Conservation (phyloP, 805 yeast species). For the Cyberlindnera amylophila region DNA sequence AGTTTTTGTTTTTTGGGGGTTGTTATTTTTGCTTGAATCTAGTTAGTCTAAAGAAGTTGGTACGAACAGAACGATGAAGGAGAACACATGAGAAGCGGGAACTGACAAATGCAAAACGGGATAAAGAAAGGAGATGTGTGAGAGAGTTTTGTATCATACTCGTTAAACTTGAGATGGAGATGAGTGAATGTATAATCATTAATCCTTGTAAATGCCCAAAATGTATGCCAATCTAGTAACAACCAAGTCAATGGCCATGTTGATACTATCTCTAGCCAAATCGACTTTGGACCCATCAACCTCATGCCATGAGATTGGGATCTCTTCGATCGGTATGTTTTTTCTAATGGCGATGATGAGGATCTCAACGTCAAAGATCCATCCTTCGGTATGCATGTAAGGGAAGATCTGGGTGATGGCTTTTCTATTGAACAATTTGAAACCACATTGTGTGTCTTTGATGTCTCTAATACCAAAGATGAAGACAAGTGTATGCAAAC, state of each 20-base stretch:
- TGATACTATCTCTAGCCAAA: slow-evolving; percentile 82
- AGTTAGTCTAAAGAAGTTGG: too few species aligned
- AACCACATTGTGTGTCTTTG: slow-evolving; percentile 96
- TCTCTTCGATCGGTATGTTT: slow-evolving; percentile 62
- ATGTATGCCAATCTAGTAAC: slow-evolving; percentile 86
- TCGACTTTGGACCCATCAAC: slow-evolving; percentile 94
- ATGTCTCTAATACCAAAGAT: slow-evolving; percentile 85
- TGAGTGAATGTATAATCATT: too few species aligned
- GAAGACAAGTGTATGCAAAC: slow-evolving; percentile 80
- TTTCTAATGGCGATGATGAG: slow-evolving; percentile 76
- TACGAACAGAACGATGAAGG: too few species aligned
- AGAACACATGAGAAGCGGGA: too few species aligned
- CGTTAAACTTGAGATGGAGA: too few species aligned
- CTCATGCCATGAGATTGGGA: slow-evolving; percentile 95
- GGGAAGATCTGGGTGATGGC: slow-evolving; percentile 73
- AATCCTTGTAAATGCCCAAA: slow-evolving; percentile 68
- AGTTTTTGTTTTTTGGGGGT: too few species aligned
- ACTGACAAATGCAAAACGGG: too few species aligned
- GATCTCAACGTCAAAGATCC: slow-evolving; percentile 97
- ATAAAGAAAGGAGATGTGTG: too few species aligned
- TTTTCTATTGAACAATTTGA: slow-evolving; percentile 78
- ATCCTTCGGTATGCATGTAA: slow-evolving; percentile 90
- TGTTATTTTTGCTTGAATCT: too few species aligned
- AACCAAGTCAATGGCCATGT: slow-evolving; percentile 91
- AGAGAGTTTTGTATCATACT: too few species aligned